phyloP scores from a whole-genome alignment of 1,284 basidiomycete species.

The Pseudozyma pruni region DNA sequence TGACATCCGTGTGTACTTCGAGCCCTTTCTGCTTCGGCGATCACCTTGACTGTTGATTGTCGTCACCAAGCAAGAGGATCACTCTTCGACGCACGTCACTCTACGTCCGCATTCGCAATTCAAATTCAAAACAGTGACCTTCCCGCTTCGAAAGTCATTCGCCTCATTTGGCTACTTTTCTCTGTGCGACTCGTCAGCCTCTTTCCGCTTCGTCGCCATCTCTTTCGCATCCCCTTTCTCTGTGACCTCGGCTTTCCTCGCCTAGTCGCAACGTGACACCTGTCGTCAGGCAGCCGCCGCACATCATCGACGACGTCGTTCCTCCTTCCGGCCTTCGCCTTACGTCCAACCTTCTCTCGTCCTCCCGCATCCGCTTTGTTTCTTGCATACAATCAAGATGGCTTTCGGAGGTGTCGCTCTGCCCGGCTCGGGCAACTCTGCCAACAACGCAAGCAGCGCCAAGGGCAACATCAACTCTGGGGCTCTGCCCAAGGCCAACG shows the following conservation, averaged over 20 bases:
- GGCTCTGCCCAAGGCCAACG: slow-evolving; percentile 33
- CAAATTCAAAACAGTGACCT: slow-evolving; percentile 17
- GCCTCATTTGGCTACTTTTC: slow-evolving; percentile 10
- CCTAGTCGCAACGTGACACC: slow-evolving; percentile 14
- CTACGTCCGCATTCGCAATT: slow-evolving; percentile 11
- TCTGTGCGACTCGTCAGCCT: slow-evolving; percentile 12
- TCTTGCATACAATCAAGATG: slow-evolving; percentile 19
- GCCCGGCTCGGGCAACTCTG: slow-evolving; percentile 41
- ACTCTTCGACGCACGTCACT: slow-evolving; percentile 5
- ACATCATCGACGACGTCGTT: slow-evolving; percentile 24
- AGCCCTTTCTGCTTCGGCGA: slow-evolving; percentile 28
- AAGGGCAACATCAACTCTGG: slow-evolving; percentile 23
- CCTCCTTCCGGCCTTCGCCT: background rate
- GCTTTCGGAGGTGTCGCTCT: slow-evolving; percentile 52
- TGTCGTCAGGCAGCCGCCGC: slow-evolving; percentile 7
- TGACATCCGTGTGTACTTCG: slow-evolving; percentile 27
- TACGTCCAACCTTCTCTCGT: background rate
- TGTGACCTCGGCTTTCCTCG: slow-evolving; percentile 9
- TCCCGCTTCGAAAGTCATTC: slow-evolving; percentile 17
- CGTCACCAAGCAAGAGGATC: slow-evolving; percentile 11
- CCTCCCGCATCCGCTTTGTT: slow-evolving; percentile 2
- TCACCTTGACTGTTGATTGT: slow-evolving; percentile 45
- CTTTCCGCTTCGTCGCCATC: slow-evolving; percentile 9
- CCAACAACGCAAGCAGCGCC: slow-evolving; percentile 29
- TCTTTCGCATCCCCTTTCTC: background rate